Evolutionary conservation across 345 rosid genomes (phyloP).

Genomic region (Euphorbia pulcherrima): DNA sequence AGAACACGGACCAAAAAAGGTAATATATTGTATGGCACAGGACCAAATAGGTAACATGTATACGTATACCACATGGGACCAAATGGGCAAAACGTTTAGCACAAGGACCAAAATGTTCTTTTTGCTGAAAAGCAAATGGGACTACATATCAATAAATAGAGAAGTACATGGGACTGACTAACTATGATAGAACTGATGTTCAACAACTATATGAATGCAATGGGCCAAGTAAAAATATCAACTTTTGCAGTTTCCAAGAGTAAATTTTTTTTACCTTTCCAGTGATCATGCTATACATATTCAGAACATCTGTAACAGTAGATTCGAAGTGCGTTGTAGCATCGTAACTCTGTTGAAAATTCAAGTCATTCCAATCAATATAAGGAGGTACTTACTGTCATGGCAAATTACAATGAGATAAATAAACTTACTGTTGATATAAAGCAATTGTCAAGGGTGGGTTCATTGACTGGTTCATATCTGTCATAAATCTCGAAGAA

Average conservation of each 20-base stretch:
- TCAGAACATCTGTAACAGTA: slow-evolving; percentile 77
- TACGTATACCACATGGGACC: no score
- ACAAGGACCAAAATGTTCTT: no score
- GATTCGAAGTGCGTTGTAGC: slow-evolving; percentile 95
- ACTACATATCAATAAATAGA: no score
- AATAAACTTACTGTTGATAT: slow-evolving; percentile 63
- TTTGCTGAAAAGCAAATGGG: no score
- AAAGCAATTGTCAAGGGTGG: slow-evolving; percentile 84
- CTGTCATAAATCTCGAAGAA: slow-evolving; percentile 73
- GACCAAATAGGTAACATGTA: no score
- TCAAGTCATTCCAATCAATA: slow-evolving; percentile 7
- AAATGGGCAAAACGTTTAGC: no score
- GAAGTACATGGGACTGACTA: no score
- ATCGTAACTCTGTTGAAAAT: slow-evolving; percentile 81
- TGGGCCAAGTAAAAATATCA: neutral
- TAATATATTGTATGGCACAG: no score
- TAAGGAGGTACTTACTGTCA: neutral
- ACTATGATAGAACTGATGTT: no score
- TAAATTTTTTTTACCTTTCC: slow-evolving; percentile 68
- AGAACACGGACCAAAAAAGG: no score
- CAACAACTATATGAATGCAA: neutral
- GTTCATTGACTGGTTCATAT: slow-evolving; percentile 78
- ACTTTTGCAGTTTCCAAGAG: neutral
- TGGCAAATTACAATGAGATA: neutral
- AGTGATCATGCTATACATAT: slow-evolving; percentile 88